Percentiles rank a stretch among this genome's conserved stretches.
These are phyloP conservation scores for Clohesyomyces aquaticus DNA, from an alignment of 495 filamentous ascomycete genomes.

Conservation along the genomic window DNA sequence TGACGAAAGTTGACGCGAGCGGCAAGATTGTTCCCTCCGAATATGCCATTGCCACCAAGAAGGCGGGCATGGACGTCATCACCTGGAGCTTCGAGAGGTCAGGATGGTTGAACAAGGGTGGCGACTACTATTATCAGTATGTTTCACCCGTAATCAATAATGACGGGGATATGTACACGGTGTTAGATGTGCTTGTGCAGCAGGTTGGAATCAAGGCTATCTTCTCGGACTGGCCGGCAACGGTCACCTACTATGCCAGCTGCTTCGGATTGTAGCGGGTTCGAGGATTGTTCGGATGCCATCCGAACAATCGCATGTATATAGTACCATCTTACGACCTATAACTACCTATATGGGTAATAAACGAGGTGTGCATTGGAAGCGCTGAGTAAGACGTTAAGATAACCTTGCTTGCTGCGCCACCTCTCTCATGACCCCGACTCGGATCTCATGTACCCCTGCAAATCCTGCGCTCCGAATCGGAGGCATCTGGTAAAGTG, in stretches of 20 bases:
- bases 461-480: no score
- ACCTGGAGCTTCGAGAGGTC: constrained; percentile 67
- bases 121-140: constrained; percentile 60
- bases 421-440: no score
- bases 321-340: no score
- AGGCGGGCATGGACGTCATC: constrained; percentile 60
- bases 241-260: constrained; percentile 65
- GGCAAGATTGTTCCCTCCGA: constrained; percentile 47
- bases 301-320: no score
- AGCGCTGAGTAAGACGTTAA: no score
- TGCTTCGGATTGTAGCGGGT: constrained; percentile 57
- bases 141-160: constrained; percentile 56
- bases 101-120: constrained; percentile 55
- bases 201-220: constrained; percentile 60
- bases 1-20: constrained; percentile 41
- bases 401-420: no score
- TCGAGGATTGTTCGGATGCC: no score
- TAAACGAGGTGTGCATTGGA: no score
- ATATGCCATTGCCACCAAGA: constrained; percentile 53
- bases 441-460: no score
- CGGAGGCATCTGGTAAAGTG: no score
- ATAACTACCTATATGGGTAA: no score
- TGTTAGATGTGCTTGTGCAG: constrained; percentile 60
- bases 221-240: constrained; percentile 66
- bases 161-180: constrained; percentile 62